Base-by-base conservation (phyloP, 2,329 filamentous ascomycete genomes). In the Alternaria angustiovoidea region DNA sequence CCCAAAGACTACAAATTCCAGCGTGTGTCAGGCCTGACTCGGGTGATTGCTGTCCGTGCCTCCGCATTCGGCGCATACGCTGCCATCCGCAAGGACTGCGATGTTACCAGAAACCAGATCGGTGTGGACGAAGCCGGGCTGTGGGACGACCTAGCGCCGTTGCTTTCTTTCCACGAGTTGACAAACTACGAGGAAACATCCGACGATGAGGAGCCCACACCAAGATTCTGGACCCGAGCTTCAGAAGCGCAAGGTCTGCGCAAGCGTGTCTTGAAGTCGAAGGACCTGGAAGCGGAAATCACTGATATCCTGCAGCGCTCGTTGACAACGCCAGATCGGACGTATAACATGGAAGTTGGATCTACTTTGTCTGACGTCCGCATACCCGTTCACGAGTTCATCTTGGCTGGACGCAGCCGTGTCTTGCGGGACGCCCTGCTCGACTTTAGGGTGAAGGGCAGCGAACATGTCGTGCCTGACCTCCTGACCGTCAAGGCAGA, bases 1-100 rank as follows among this genome's bases (percentile, higher is more conserved):
- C 86, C 87, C 12, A 96, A 96, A 68, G 93, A 97, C 73, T 97
- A 96, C 82, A 99, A 99, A 75, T 99, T 98, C 68, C 89, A 94
- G 70, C 89, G 95, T 58, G 88, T 99, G 8, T 91, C 95, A 1
- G 93, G 91, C 42, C 87, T 99, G 57, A 97, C 93, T 2, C 89
- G 93, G 36, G 92, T 96, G 14, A 86, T 91, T 32, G 89, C 89
- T 4, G 94, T 98, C 7, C 87, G 93, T 66, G 94, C 93, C 68
- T 98, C 95, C 34, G 87, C 90, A 0, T 96, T 92, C 78, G 95
- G 95, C 5, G 92, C 94, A 0, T 98, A 94, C 81, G 91, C 93
- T 34, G 93, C 93, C 3, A 86, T 97, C 46, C 88, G 95, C 47
- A 90, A 91, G 72, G 94, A 97, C 70, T 92, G 89, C 64, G 89